Percentiles rank a stretch among this genome's conserved stretches.
Evolutionary conservation across 768 basidiomycete genomes (phyloP).

Genomic region (Termitomyces sp.): DNA sequence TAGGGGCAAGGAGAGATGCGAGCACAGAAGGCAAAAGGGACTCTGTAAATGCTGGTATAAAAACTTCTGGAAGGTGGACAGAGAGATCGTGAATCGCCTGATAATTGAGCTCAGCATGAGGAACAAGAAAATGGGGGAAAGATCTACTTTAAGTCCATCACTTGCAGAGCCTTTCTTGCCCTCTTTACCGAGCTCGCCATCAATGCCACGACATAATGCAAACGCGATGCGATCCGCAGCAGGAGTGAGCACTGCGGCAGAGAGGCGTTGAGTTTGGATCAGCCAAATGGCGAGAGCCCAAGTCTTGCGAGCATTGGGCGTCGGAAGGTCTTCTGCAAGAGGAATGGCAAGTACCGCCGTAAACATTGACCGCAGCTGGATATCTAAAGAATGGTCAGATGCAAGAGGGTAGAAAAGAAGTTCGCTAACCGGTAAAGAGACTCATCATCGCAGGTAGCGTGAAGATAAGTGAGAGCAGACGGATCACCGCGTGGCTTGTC

Average conservation of each 20-base stretch:
- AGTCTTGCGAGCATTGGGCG: slow-evolving; percentile 84
- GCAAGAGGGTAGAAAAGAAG: slow-evolving; percentile 9
- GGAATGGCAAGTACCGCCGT: slow-evolving; percentile 68
- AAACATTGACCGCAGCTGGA: slow-evolving; percentile 54
- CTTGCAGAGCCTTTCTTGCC: slow-evolving; percentile 81
- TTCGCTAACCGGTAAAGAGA: slow-evolving; percentile 55
- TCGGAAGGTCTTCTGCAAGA: slow-evolving; percentile 61
- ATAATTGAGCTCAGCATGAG: background rate
- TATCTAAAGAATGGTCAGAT: slow-evolving; percentile 32
- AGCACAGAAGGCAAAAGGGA: slow-evolving; percentile 55
- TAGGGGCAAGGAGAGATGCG: slow-evolving; percentile 56
- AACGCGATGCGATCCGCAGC: slow-evolving; percentile 64
- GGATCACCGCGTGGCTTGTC: slow-evolving; percentile 64
- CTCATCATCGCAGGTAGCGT: slow-evolving; percentile 52
- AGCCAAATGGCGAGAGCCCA: slow-evolving; percentile 74
- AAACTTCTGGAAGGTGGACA: slow-evolving; percentile 55
- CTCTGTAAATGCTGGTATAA: slow-evolving; percentile 58
- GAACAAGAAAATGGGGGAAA: background rate
- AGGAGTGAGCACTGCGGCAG: slow-evolving; percentile 52
- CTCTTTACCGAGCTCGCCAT: slow-evolving; percentile 83
- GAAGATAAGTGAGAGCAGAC: slow-evolving; percentile 56
- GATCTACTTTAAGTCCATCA: slow-evolving; percentile 69
- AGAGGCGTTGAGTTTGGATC: slow-evolving; percentile 66
- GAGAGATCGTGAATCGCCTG: slow-evolving; percentile 74
- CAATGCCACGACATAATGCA: slow-evolving; percentile 69